These are phyloP conservation scores for Ophiocordyceps camponoti-leonardi DNA, from an alignment of 2,329 filamentous ascomycete genomes.

Conservation along the genomic window DNA sequence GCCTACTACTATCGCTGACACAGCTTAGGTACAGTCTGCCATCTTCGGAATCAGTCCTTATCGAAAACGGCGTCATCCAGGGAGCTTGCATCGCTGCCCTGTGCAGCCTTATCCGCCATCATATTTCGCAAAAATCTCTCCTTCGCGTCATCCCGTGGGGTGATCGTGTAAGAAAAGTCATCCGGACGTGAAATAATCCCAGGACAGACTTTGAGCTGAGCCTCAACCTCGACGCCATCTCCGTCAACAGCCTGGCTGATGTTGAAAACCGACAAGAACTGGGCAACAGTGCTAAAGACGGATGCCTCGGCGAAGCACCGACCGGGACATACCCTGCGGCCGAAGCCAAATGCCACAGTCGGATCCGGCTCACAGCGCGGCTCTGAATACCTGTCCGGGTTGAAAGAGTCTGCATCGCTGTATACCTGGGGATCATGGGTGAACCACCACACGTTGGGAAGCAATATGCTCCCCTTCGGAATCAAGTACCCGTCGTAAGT, in stretches of 20 bases:
- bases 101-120: conserved; percentile 1
- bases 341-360: conserved; percentile 15
- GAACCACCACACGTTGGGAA: conserved; percentile 12
- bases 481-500: conserved; percentile 8
- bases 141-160: background rate
- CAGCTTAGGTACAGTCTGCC: too few species aligned
- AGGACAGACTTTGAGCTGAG: background rate
- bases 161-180: background rate
- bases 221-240: conserved; percentile 18
- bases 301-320: conserved; percentile 12
- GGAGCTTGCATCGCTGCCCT: background rate
- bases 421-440: conserved; percentile 55
- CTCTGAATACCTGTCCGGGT: conserved; percentile 15
- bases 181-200: conserved; percentile 1
- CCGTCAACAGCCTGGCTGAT: conserved; percentile 12
- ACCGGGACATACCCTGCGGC: conserved; percentile 18
- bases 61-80: background rate
- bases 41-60: background rate
- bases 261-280: conserved; percentile 17
- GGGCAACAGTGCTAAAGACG: conserved; percentile 17
- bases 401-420: conserved; percentile 17
- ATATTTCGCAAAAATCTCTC: background rate
- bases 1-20: too few species aligned
- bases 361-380: conserved; percentile 12
- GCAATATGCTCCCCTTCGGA: conserved; percentile 10